A percentile compares a stretch with the other conserved stretches of the same genome.
phyloP scores from a whole-genome alignment of 352 stramenopile genomes.

The Globisporangium nagaii region DNA sequence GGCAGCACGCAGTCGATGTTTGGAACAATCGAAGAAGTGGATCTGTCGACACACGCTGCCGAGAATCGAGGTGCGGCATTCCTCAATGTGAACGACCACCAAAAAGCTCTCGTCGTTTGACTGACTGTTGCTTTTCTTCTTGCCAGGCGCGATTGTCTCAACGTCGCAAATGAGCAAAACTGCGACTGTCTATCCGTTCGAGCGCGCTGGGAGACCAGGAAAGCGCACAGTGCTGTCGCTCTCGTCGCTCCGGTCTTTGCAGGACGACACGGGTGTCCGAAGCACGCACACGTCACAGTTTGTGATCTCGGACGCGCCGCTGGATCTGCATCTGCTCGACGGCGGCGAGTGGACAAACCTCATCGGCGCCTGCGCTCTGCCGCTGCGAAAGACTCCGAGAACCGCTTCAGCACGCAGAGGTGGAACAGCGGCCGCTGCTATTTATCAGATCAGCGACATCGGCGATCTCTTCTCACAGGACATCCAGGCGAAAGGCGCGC shows the following conservation, averaged over 20 bases:
- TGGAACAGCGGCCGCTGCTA: slow-evolving; percentile 15
- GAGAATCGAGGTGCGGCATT: slow-evolving; percentile 24
- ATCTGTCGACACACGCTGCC: slow-evolving; percentile 23
- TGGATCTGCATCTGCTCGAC: slow-evolving; percentile 57
- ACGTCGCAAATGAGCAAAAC: slow-evolving; percentile 28
- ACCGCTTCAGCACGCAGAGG: slow-evolving; percentile 6
- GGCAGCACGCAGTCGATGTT: slow-evolving; percentile 19
- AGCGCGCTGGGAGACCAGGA: slow-evolving; percentile 22
- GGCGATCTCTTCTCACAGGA: slow-evolving; percentile 62
- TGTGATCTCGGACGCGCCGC: slow-evolving; percentile 43
- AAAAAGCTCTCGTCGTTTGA: not conserved
- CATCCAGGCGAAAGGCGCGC: slow-evolving; percentile 27
- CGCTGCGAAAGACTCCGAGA: not conserved
- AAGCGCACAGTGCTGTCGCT: slow-evolving; percentile 27
- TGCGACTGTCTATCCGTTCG: slow-evolving; percentile 42
- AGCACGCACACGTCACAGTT: slow-evolving; percentile 32
- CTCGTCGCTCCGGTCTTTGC: slow-evolving; percentile 27
- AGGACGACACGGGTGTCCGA: slow-evolving; percentile 24
- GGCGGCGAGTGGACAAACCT: slow-evolving; percentile 55
- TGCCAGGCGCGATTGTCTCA: slow-evolving; percentile 38
- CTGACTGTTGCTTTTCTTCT: not conserved
- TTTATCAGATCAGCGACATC: slow-evolving; percentile 67
- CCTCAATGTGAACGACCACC: too few relatives aligned
- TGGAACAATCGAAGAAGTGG: slow-evolving; percentile 37
- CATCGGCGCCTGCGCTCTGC: slow-evolving; percentile 39